Evolutionary conservation across 2,329 filamentous ascomycete genomes (phyloP), one percentile per base, ranked within the genome.

Genomic region (Hortaea sp.): DNA sequence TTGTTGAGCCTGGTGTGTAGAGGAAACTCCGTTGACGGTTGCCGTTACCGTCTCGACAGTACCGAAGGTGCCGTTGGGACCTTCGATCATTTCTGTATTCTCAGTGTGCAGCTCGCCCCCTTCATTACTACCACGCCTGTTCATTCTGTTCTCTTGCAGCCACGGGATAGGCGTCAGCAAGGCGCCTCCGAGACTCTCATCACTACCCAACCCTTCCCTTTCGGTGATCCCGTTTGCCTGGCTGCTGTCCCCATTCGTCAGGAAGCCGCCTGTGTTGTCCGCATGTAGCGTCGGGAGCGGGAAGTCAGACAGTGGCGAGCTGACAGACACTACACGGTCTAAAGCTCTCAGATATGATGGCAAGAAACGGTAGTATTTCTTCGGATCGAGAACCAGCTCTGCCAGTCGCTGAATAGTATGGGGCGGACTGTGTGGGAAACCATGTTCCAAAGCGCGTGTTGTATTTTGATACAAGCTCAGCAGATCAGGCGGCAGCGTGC

Each of bases 151-250:
- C 41, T 57, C 55, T 10, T 59, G 52, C 43, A 97, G 70, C 92
- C 92, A 98, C 0, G 89, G 86, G 47, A 98, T 97, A 0, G 90
- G 92, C 1, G 90, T 97, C 42, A 98, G 73, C 12, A 95, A 73
- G 0, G 92, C 92, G 5, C 92, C 92, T 20, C 90, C 90, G 1
- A 97, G 71, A 9, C 84, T 84, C 63, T 95, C 90, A 57, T 97
- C 90, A 42, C 85, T 88, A 1, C 88, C 89, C 5, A 90, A 70
- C 1, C 57, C 55, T 28, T 59, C 58, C 51, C 63, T 65, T 35
- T 76, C 71, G n/a, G 73, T 69, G 6, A 74, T 65, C 28, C 84
- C 85, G 59, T 92, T 89, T 44, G 70, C 66, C 9, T 76, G 65
- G 11, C 73, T 61, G 10, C 69, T 68, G 55, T 79, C 72, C 43